These are phyloP conservation scores for Eugenia klotzschiana DNA, from an alignment of 441 rosid genomes.

Conservation along the genomic window DNA sequence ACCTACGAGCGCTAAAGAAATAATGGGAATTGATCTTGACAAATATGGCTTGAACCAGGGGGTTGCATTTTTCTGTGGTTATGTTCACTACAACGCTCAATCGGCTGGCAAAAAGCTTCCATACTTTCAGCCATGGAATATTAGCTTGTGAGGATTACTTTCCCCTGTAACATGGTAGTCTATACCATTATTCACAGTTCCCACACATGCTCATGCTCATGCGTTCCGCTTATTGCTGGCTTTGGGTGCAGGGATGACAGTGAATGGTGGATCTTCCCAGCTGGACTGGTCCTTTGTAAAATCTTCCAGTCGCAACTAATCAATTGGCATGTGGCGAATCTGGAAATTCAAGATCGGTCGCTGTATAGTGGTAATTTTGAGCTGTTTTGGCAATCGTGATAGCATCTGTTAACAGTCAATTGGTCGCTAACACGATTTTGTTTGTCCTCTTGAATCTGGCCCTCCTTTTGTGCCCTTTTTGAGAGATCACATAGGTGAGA, in stretches of 20 bases:
- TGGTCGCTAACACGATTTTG: not conserved
- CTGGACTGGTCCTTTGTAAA: conserved; percentile 86
- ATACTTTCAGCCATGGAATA: conserved; percentile 84
- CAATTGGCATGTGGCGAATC: conserved; percentile 90
- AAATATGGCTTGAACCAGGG: conserved; percentile 23
- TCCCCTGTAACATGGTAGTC: not conserved
- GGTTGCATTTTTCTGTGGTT: conserved; percentile 90
- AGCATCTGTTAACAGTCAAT: not conserved
- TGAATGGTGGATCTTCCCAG: conserved; percentile 99
- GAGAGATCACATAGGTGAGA: conserved; percentile 2
- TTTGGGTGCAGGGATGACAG: conserved; percentile 84
- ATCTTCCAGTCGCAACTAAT: conserved; percentile 82
- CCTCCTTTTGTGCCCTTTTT: not conserved
- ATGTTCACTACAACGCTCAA: conserved; percentile 48
- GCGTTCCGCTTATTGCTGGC: not conserved
- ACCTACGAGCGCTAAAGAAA: not conserved
- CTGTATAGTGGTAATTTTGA: conserved; percentile 83
- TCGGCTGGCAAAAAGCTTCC: conserved; percentile 55
- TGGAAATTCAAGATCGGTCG: conserved; percentile 97
- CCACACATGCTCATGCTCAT: not conserved
- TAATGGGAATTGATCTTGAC: not conserved
- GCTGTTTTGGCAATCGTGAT: conserved; percentile 96
- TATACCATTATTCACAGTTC: not conserved
- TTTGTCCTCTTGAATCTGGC: not conserved
- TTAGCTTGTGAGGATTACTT: conserved; percentile 66